These are phyloP conservation scores for Danielia oregonensis DNA, from an alignment of 805 yeast species.

Conservation along the genomic window DNA sequence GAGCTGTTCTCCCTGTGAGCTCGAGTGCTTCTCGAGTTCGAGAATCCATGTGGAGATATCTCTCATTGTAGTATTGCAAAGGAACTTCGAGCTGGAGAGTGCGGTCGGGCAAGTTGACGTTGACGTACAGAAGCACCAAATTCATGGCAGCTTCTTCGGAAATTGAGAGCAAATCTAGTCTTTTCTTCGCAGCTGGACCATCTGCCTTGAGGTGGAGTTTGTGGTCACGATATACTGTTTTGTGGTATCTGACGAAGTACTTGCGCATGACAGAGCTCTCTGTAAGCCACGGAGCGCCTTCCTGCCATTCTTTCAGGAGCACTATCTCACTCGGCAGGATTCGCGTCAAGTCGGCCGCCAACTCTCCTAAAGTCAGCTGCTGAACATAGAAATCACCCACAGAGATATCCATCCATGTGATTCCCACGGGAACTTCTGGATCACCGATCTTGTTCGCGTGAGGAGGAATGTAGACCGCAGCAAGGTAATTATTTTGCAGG, in stretches of 20 bases:
- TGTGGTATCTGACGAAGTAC: constrained; percentile 56
- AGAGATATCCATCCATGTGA: constrained; percentile 87
- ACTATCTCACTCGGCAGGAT: constrained; percentile 80
- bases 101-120: constrained; percentile 68
- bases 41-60: constrained; percentile 73
- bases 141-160: constrained; percentile 62
- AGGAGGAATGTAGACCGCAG: constrained; percentile 61
- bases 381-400: constrained; percentile 77
- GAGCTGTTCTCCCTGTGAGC: constrained; percentile 49
- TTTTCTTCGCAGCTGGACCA: constrained; percentile 33
- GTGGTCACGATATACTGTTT: constrained; percentile 26
- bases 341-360: constrained; percentile 70
- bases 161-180: constrained; percentile 28
- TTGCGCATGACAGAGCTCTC: constrained; percentile 56
- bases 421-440: constrained; percentile 51
- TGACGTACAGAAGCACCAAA: constrained; percentile 59
- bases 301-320: constrained; percentile 45
- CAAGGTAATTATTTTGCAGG: constrained; percentile 64
- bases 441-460: constrained; percentile 37
- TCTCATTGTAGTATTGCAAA: constrained; percentile 45
- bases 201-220: constrained; percentile 30
- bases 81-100: constrained; percentile 67
- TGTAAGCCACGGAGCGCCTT: constrained; percentile 51
- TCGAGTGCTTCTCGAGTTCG: constrained; percentile 77
- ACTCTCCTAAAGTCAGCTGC: constrained; percentile 52